Evolutionary conservation across 2,329 filamentous ascomycete genomes (phyloP).

Genomic region (Alternaria sp.): DNA sequence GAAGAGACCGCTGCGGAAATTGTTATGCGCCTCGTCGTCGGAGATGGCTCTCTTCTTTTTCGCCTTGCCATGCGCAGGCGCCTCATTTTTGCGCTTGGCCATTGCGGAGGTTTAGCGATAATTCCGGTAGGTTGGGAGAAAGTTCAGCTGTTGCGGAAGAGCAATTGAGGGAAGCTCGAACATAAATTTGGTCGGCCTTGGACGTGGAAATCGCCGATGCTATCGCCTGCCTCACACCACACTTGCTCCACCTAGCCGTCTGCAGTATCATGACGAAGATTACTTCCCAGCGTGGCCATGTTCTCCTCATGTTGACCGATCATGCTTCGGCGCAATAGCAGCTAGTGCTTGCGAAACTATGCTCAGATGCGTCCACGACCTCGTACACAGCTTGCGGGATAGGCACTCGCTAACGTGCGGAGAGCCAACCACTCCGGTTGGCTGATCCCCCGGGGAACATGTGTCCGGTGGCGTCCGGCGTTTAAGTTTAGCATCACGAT

Average conservation of each 20-base stretch:
- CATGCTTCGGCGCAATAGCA: neutral
- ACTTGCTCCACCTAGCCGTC: conserved; percentile 12
- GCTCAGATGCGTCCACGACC: neutral
- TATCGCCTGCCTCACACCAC: conserved; percentile 21
- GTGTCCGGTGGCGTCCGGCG: conserved; percentile 6
- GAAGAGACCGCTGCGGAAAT: conserved; percentile 50
- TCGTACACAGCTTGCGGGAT: neutral
- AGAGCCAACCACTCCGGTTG: conserved; percentile 24
- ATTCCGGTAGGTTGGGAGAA: conserved; percentile 27
- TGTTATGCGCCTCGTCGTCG: conserved; percentile 48
- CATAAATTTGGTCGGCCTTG: conserved; percentile 24
- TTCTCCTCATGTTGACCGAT: conserved; percentile 12
- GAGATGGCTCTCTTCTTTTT: conserved; percentile 55
- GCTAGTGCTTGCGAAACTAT: neutral
- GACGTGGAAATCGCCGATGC: conserved; percentile 16
- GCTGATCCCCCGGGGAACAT: conserved; percentile 4
- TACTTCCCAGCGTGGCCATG: conserved; percentile 1
- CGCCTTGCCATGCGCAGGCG: conserved; percentile 44
- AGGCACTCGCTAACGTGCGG: conserved; percentile 13
- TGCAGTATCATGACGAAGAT: conserved; percentile 5
- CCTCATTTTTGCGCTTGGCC: conserved; percentile 54
- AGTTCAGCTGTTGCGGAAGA: conserved; percentile 6
- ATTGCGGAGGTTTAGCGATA: conserved; percentile 10
- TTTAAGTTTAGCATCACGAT: neutral
- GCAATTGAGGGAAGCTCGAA: conserved; percentile 5